A percentile compares a stretch with the other conserved stretches of the same genome.
phyloP scores from a whole-genome alignment of 2,329 filamentous ascomycete genomes.

The Pseudophaeomoniella oleicola region DNA sequence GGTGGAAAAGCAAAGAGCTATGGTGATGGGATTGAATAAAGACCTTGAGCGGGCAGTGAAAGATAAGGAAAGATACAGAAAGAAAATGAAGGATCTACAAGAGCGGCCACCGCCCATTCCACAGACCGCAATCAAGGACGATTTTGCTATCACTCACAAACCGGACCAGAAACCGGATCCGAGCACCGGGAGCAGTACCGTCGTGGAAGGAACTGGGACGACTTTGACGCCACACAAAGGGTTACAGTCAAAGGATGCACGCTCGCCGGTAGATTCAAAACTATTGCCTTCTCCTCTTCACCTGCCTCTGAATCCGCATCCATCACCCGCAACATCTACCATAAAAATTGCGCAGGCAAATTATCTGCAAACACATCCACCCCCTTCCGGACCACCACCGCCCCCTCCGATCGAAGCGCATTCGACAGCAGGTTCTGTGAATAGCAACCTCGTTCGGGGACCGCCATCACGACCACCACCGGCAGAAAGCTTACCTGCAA shows the following conservation, averaged over 20 bases:
- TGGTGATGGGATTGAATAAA: conserved; percentile 88
- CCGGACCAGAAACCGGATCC: not conserved
- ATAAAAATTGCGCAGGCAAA: not conserved
- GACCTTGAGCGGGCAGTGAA: conserved; percentile 82
- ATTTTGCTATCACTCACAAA: not conserved
- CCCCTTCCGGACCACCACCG: not conserved
- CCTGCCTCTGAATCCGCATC: conserved; percentile 1
- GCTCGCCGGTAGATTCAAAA: conserved; percentile 7
- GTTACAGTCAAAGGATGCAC: not conserved
- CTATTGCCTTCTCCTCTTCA: conserved; percentile 11
- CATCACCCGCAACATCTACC: conserved; percentile 1
- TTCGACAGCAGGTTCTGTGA: not conserved
- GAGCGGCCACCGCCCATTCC: conserved; percentile 23
- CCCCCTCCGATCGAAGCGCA: conserved; percentile 2
- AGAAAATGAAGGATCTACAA: conserved; percentile 68
- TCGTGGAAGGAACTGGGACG: not conserved
- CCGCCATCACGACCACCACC: conserved; percentile 1
- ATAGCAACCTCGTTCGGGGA: not conserved
- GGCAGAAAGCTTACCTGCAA: conserved; percentile 1
- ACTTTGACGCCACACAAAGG: not conserved
- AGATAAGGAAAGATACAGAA: conserved; percentile 87
- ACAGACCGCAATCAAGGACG: not conserved
- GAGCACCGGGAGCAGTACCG: not conserved
- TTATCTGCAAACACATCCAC: not conserved
- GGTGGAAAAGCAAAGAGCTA: conserved; percentile 87